Conservation (phyloP, 164 flowering plant species). For the Dillenia turbinata region DNA sequence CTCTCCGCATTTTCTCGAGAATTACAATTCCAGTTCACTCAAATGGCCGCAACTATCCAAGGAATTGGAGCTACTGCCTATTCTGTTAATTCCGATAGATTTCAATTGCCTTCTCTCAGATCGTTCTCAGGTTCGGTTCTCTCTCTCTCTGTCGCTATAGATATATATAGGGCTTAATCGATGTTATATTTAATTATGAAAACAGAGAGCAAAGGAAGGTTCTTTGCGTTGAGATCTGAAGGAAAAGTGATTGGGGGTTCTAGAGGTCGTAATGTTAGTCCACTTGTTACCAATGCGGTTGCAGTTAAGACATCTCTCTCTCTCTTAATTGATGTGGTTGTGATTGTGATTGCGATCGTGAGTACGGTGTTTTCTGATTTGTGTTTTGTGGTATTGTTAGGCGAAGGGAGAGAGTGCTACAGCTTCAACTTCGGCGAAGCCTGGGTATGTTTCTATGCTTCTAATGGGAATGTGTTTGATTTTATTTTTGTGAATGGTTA, state of each 20-base stretch:
- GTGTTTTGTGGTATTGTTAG: slow-evolving; percentile 20
- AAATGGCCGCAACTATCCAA: slow-evolving; percentile 45
- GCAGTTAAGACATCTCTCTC: slow-evolving; percentile 30
- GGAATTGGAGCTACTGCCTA: slow-evolving; percentile 40
- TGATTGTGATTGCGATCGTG: neutral
- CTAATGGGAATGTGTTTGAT: too few species aligned
- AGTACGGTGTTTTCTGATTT: neutral
- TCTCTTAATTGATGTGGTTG: neutral
- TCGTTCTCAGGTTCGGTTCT: slow-evolving; percentile 22
- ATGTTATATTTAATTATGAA: slow-evolving; percentile 4
- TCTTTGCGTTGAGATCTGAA: slow-evolving; percentile 38
- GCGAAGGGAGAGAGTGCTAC: slow-evolving; percentile 31
- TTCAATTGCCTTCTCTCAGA: slow-evolving; percentile 20
- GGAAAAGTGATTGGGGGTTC: slow-evolving; percentile 18
- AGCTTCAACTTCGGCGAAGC: slow-evolving; percentile 33
- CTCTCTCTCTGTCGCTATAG: neutral
- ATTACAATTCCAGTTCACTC: neutral
- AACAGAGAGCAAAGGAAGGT: slow-evolving; percentile 35
- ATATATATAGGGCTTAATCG: neutral
- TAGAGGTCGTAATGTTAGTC: slow-evolving; percentile 18
- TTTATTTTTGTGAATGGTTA: too few species aligned
- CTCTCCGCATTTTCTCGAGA: too few species aligned
- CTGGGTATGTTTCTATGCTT: slow-evolving; percentile 35
- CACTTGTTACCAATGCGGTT: slow-evolving; percentile 47
- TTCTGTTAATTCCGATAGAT: slow-evolving; percentile 30